phyloP scores from a whole-genome alignment of 2,329 filamentous ascomycete species.

The Diaporthe destruens region DNA sequence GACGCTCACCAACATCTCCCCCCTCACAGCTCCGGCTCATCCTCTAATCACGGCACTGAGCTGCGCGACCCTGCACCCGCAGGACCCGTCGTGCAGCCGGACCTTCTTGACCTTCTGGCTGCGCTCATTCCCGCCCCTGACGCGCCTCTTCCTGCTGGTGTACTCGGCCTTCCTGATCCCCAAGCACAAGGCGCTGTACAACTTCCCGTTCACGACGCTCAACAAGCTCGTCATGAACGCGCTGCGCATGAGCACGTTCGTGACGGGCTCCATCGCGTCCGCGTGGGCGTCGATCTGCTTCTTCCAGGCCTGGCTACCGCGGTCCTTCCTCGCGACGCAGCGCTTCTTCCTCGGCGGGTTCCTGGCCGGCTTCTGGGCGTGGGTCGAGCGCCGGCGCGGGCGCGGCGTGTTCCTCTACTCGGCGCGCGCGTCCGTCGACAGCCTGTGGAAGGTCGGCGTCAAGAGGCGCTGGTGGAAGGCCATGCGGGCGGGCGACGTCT shows the following conservation, averaged over 20 bases:
- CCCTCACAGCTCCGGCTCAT: slow-evolving; percentile 86
- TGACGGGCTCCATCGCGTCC: slow-evolving; percentile 86
- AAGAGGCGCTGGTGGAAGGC: slow-evolving; percentile 92
- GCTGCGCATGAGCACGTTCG: slow-evolving; percentile 80
- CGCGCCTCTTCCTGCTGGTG: slow-evolving; percentile 81
- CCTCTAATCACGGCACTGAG: slow-evolving; percentile 87
- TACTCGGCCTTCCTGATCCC: slow-evolving; percentile 80
- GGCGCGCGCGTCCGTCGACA: slow-evolving; percentile 82
- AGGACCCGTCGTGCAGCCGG: slow-evolving; percentile 87
- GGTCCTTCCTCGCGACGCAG: slow-evolving; percentile 80
- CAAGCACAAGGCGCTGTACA: slow-evolving; percentile 75
- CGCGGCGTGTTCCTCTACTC: slow-evolving; percentile 82
- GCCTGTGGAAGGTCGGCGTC: slow-evolving; percentile 91
- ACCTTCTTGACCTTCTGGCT: slow-evolving; percentile 92
- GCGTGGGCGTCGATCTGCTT: slow-evolving; percentile 92
- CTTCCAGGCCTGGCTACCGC: slow-evolving; percentile 84
- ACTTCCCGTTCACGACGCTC: slow-evolving; percentile 75
- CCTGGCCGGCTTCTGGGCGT: slow-evolving; percentile 86
- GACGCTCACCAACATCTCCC: slow-evolving; percentile 76
- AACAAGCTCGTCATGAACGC: slow-evolving; percentile 76
- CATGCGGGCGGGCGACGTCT: slow-evolving; percentile 84
- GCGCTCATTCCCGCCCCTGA: slow-evolving; percentile 81
- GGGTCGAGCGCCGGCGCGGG: slow-evolving; percentile 75
- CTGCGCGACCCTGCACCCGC: slow-evolving; percentile 89
- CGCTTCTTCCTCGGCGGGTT: slow-evolving; percentile 93